A percentile compares a stretch with the other conserved stretches of the same genome.
Conservation (phyloP, 331 rosid genomes). For the Quercus phellos region DNA sequence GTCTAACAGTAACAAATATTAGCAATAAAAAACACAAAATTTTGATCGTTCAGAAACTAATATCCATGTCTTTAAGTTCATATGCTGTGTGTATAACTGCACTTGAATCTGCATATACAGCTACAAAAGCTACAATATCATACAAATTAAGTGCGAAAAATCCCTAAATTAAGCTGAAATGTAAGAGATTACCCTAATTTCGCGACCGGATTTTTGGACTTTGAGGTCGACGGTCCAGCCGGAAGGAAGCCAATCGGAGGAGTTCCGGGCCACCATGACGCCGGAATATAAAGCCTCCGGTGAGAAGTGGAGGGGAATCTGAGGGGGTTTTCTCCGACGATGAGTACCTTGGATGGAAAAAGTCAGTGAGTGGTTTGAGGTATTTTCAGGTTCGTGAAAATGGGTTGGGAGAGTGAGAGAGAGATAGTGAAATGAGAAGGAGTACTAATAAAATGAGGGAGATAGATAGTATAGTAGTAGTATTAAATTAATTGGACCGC, state of each 20-base stretch:
- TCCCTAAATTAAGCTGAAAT: not conserved
- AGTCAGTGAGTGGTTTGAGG: not conserved
- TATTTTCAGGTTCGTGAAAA: not conserved
- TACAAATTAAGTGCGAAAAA: not conserved
- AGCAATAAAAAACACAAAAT: too few relatives aligned
- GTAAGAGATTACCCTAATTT: conserved; percentile 33
- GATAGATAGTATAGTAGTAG: not conserved
- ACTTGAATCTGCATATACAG: not conserved
- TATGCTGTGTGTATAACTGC: not conserved
- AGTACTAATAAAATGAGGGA: not conserved
- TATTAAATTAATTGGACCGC: not conserved
- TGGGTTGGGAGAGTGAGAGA: not conserved
- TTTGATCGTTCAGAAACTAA: not conserved
- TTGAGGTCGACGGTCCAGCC: conserved; percentile 42
- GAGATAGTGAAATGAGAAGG: not conserved
- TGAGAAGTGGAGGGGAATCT: conserved; percentile 22
- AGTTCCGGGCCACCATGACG: conserved; percentile 25
- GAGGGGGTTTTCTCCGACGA: not conserved
- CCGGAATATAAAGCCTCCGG: not conserved
- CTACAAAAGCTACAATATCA: not conserved
- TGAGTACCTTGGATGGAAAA: not conserved
- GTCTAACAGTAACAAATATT: not conserved
- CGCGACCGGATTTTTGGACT: conserved; percentile 38
- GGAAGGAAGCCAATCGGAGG: conserved; percentile 47
- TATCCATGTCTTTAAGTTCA: not conserved